Percentiles rank a stretch among this genome's conserved stretches.
Evolutionary conservation across 768 basidiomycete species (phyloP).

Genomic region (Gymnopilus dilepis): DNA sequence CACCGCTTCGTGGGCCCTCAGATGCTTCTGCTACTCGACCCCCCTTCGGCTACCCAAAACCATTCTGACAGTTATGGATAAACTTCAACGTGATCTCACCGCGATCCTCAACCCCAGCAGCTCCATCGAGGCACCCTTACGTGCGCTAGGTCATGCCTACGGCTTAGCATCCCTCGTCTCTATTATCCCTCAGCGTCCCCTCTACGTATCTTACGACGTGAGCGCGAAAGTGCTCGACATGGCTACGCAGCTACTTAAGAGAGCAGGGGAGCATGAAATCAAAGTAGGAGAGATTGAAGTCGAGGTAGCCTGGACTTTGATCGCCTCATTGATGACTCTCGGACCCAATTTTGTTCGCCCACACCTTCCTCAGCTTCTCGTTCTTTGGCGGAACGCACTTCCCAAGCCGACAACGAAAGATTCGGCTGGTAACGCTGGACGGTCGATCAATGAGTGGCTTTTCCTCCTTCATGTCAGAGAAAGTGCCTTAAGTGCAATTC

Average conservation of each 20-base stretch:
- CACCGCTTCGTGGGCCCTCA: conserved; percentile 84
- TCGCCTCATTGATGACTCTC: conserved; percentile 88
- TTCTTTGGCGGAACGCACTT: conserved; percentile 96
- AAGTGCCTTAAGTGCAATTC: conserved; percentile 85
- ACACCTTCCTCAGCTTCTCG: conserved; percentile 91
- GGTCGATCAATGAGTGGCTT: conserved; percentile 82
- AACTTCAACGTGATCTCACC: conserved; percentile 82
- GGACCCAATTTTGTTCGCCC: conserved; percentile 94
- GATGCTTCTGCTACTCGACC: conserved; percentile 90
- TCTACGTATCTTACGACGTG: conserved; percentile 95
- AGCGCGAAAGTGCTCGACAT: conserved; percentile 90
- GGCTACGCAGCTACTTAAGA: conserved; percentile 88
- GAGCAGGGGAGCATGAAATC: conserved; percentile 90
- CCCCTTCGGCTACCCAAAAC: conserved; percentile 84
- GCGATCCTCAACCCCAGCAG: conserved; percentile 74
- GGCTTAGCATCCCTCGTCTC: conserved; percentile 89
- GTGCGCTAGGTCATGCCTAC: conserved; percentile 87
- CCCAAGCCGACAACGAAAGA: conserved; percentile 96
- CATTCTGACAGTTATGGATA: conserved; percentile 77
- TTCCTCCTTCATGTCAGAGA: conserved; percentile 93
- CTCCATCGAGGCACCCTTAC: conserved; percentile 68
- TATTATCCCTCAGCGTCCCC: conserved; percentile 82
- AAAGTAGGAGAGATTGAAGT: conserved; percentile 82
- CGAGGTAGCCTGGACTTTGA: conserved; percentile 93
- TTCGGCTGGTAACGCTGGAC: conserved; percentile 55